Evolutionary conservation across 1,284 basidiomycete species (phyloP), one percentile per base, ranked within the genome.

Genomic region (Spongiforma sp.): DNA sequence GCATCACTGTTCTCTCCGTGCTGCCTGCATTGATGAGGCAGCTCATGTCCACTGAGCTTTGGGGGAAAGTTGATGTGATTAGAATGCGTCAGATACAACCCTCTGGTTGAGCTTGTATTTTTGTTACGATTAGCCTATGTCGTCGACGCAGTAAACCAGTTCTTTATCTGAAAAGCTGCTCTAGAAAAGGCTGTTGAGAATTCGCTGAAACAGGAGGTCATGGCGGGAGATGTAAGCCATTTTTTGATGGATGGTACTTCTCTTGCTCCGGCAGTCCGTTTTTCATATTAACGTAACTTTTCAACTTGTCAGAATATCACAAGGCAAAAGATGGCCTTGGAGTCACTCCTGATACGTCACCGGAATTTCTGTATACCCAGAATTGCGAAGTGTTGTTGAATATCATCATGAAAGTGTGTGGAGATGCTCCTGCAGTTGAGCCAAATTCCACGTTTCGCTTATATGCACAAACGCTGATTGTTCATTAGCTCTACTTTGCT

Each of bases 261-360:
- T 37, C 36, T 37, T 17, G 17, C 17, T 37, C 17, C 36, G 17
- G 36, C n/a, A 37, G 9, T 37, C 17, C 36, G 36, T 37, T 37
- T 17, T 37, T 37, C 10, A 37, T 37, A 17, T 17, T 37, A 37
- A 37, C 17, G 17, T 32, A 32, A 15, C 32, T n/a, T n/a, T n/a
- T n/a, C n/a, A n/a, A n/a, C n/a, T n/a, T n/a, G n/a, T 17, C 59
- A 81, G 79, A 80, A 48, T 80, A 79, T 56, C 58, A 68, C 53
- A 74, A 73, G 32, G 74, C 77, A 14, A 69, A 67, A 36, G 60
- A 69, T 1, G 59, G 62, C 4, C 72, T 80, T 2, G 68, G 77
- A 12, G 68, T 75, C 61, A 71, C 67, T 9, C 66, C 69, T 4
- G 71, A 74, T 5, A 68, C 66, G 19, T 56, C 28, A n/a, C 70